A percentile compares a stretch with the other conserved stretches of the same genome.
Conservation (phyloP, 768 basidiomycete species). For the Kwoniella dendrophila region DNA sequence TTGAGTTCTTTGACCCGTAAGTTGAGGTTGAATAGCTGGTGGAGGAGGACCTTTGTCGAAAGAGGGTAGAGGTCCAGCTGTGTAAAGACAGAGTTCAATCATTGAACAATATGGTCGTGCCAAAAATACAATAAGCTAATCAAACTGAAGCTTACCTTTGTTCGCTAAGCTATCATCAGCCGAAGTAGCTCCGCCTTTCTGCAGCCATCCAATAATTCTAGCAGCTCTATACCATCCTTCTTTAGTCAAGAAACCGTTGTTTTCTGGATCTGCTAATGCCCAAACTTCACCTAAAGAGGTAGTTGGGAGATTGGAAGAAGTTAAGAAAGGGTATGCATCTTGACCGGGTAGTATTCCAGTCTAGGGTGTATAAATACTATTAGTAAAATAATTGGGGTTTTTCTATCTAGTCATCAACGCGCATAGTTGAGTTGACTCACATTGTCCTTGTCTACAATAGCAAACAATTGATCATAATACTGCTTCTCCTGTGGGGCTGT, state of each 20-base stretch:
- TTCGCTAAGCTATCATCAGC: constrained; percentile 63
- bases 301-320: constrained; percentile 77
- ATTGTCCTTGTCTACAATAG: constrained; percentile 52
- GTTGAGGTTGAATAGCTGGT: constrained; percentile 58
- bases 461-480: constrained; percentile 53
- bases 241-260: constrained; percentile 86
- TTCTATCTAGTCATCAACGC: too few species aligned
- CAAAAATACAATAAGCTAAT: neutral
- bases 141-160: constrained; percentile 65
- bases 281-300: constrained; percentile 87
- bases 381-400: too few species aligned
- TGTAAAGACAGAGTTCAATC: constrained; percentile 15
- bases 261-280: constrained; percentile 86
- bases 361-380: too few species aligned
- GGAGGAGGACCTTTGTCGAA: constrained; percentile 69
- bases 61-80: constrained; percentile 80
- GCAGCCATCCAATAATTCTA: constrained; percentile 90
- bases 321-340: constrained; percentile 82
- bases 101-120: neutral
- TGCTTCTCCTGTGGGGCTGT: constrained; percentile 51
- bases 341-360: constrained; percentile 66
- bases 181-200: constrained; percentile 72
- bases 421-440: constrained; percentile 15
- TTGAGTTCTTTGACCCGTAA: constrained; percentile 50
- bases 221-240: constrained; percentile 85